phyloP scores from a whole-genome alignment of 805 yeast species.

The Diddensiella santjacobensis region DNA sequence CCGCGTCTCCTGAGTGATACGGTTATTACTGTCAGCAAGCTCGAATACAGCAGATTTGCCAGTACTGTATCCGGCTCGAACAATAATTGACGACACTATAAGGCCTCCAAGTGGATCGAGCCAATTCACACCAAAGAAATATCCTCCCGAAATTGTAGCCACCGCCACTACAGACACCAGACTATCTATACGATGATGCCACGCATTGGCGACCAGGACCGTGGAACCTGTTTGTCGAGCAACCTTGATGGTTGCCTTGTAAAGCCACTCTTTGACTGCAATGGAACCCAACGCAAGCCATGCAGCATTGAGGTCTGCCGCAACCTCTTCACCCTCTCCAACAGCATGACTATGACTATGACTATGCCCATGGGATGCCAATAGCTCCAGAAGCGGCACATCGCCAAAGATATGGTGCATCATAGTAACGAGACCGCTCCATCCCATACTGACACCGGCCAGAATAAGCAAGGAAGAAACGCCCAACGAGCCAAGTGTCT shows the following conservation, averaged over 20 bases:
- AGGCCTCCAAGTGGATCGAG: conserved; percentile 91
- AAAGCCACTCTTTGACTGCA: conserved; percentile 82
- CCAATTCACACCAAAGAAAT: conserved; percentile 72
- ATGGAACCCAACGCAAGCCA: conserved; percentile 93
- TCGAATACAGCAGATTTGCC: conserved; percentile 68
- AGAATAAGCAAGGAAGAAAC: conserved; percentile 78
- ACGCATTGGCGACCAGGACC: conserved; percentile 92
- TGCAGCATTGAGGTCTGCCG: conserved; percentile 83
- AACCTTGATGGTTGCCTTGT: conserved; percentile 72
- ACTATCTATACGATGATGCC: conserved; percentile 97
- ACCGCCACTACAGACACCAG: conserved; percentile 88
- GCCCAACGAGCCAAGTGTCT: conserved; percentile 84
- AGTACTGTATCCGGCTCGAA: conserved; percentile 80
- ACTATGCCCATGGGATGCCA: conserved; percentile 45
- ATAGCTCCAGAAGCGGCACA: background rate
- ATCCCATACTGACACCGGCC: conserved; percentile 91
- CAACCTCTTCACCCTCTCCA: conserved; percentile 29
- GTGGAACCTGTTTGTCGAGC: conserved; percentile 78
- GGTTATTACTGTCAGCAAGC: conserved; percentile 55
- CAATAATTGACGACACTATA: conserved; percentile 73
- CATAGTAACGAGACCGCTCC: conserved; percentile 69
- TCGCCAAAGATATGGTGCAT: conserved; percentile 23
- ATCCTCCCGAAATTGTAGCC: conserved; percentile 81
- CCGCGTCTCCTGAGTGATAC: conserved; percentile 4
- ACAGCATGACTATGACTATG: conserved; percentile 33